Conservation (phyloP, 2,329 filamentous ascomycete genomes). For the Colletotrichum destructivum region DNA sequence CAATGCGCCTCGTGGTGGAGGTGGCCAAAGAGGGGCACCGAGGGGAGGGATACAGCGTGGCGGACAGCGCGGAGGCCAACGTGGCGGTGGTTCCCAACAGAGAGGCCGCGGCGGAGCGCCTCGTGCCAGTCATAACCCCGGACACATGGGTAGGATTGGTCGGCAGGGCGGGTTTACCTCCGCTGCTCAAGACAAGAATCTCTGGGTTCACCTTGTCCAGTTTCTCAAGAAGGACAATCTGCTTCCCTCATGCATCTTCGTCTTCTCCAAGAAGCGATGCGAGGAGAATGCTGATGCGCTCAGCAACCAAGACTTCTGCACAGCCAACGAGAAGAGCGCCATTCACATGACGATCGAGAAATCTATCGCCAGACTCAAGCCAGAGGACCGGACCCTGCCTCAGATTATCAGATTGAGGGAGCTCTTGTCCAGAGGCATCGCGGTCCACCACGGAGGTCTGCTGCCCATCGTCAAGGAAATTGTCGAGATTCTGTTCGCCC, state of each 20-base stretch:
- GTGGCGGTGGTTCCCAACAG: constrained; percentile 67
- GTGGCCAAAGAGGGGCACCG: constrained; percentile 55
- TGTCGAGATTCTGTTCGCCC: constrained; percentile 96
- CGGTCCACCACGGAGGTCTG: constrained; percentile 95
- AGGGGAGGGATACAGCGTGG: constrained; percentile 56
- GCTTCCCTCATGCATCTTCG: constrained; percentile 95
- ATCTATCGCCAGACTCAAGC: constrained; percentile 90
- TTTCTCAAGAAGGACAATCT: constrained; percentile 89
- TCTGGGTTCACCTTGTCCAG: constrained; percentile 97
- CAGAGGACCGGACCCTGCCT: constrained; percentile 90
- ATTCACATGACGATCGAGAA: constrained; percentile 99
- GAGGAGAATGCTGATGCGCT: constrained; percentile 97
- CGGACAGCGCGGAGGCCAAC: constrained; percentile 63
- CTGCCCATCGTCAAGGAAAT: constrained; percentile 98
- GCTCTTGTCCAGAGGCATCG: constrained; percentile 88
- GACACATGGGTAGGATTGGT: constrained; percentile 92
- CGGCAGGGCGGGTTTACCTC: constrained; percentile 89
- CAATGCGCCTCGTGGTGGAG: constrained; percentile 53
- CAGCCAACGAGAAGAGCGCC: constrained; percentile 92
- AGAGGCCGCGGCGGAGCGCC: constrained; percentile 72
- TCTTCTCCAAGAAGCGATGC: constrained; percentile 98
- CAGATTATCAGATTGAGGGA: constrained; percentile 92
- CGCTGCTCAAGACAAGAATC: constrained; percentile 92
- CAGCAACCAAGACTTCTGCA: constrained; percentile 95
- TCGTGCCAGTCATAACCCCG: constrained; percentile 74